Evolutionary conservation across 306 rosid species (phyloP), one percentile per base, ranked within the genome.

Genomic region (Vachellia pachyceras): DNA sequence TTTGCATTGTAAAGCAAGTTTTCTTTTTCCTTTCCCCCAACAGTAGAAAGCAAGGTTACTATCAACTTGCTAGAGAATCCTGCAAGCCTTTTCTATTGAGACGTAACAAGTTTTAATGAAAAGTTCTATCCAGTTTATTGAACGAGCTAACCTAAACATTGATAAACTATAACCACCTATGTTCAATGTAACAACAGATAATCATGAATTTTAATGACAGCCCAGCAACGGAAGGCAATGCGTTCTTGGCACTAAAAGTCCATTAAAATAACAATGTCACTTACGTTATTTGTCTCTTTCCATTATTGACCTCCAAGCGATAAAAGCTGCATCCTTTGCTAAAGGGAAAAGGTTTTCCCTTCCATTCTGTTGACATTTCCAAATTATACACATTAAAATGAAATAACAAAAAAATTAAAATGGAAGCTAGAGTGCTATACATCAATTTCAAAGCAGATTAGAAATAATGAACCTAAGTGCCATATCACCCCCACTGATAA

Each of bases 311-410:
- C 73, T 88, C 94, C 87, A 92, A 74, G 44, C 89, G 89, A 82
- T 92, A 94, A 85, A 92, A 91, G 86, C 97, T 94, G 83, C 98
- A 94, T 33, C 98, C 98, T 88, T 86, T 94, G 90, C 98, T 94
- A 75, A 91, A 94, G 40, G 98, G 98, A 84, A 94, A 94, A 63
- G 93, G 89, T 79, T 84, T 92, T 70, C 93, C 94, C 71, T 89
- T 92, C 98, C 97, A 91, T 72, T 90, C 97, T 94, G 90, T 47
- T 69, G 44, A 47, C 58, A 77, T 68, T 69, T 41, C 55, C 79
- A 86, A 65, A 70, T 36, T 39, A 78, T 60, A 72, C 8, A 64
- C 41, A 37, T 9, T 22, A 75, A 70, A 57, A 55, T 0, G 33
- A 6, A 10, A 33, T 18, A 2, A 23, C 12, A 18, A n/a, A n/a